A percentile compares a stretch with the other conserved stretches of the same genome.
These are phyloP conservation scores for Fusarium mundagurra DNA, from an alignment of 2,329 filamentous ascomycete genomes.

Conservation along the genomic window DNA sequence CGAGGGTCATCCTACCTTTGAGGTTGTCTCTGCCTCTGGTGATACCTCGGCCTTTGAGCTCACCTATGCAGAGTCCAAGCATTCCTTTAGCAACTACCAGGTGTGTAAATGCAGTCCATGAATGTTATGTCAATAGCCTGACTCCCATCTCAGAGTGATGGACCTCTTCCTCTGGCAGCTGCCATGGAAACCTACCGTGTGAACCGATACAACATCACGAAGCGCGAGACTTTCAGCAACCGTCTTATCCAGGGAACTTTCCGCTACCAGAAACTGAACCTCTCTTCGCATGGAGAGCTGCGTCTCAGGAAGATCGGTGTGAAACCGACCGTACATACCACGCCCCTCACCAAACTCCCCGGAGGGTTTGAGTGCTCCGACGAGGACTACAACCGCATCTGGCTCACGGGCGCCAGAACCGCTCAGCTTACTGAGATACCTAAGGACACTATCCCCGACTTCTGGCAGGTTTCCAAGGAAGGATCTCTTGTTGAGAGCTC, in stretches of 20 bases:
- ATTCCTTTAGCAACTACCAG: neutral
- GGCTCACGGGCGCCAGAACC: neutral
- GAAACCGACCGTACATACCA: neutral
- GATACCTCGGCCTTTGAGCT: neutral
- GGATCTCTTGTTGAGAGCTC: neutral
- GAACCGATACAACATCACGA: neutral
- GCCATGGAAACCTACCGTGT: neutral
- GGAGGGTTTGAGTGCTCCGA: neutral
- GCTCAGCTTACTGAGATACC: neutral
- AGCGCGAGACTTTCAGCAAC: neutral
- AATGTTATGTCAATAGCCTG: rapidly evolving
- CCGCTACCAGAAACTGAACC: slow-evolving; percentile 1
- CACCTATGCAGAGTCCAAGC: neutral
- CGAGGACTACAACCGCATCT: neutral
- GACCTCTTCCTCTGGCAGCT: neutral
- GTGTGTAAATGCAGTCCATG: rapidly evolving
- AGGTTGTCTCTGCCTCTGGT: neutral
- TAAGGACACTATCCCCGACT: neutral
- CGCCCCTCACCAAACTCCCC: neutral
- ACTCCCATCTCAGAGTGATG: neutral
- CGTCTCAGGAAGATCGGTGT: neutral
- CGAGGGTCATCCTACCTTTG: neutral
- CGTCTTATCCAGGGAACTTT: slow-evolving; percentile 1
- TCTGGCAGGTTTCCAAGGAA: neutral
- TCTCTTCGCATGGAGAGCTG: neutral